phyloP scores from a whole-genome alignment of 495 filamentous ascomycete genomes.

The Letharia lupina region DNA sequence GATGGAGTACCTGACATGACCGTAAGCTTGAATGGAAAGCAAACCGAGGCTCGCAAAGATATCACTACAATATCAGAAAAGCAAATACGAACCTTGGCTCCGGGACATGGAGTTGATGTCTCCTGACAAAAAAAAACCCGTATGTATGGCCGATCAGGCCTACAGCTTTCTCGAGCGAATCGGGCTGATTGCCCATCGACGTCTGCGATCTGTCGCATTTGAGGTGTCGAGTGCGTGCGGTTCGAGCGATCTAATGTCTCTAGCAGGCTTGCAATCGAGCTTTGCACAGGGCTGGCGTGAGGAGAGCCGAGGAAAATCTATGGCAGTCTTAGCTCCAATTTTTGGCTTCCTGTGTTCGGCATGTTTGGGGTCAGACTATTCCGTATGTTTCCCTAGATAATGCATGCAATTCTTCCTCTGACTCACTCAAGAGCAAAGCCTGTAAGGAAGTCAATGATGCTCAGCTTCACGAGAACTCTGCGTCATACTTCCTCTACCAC shows the following conservation, averaged over 20 bases:
- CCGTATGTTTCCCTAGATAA: background rate
- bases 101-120: background rate
- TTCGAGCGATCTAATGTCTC: background rate
- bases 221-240: background rate
- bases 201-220: background rate
- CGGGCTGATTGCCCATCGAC: background rate
- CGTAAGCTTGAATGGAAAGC: background rate
- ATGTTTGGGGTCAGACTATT: background rate
- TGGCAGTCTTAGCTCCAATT: background rate
- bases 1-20: background rate
- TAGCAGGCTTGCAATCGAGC: background rate
- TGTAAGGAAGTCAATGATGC: background rate
- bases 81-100: background rate
- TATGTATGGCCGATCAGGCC: background rate
- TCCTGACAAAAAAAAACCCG: background rate
- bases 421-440: conserved; percentile 3
- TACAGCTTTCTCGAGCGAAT: background rate
- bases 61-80: background rate
- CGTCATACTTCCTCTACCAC: background rate
- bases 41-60: background rate
- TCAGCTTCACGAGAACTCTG: background rate
- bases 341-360: background rate
- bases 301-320: conserved; percentile 9
- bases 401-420: background rate
- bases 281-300: background rate